Conservation (phyloP, 108 stramenopile genomes). For the Cyclotella distinguenda region DNA sequence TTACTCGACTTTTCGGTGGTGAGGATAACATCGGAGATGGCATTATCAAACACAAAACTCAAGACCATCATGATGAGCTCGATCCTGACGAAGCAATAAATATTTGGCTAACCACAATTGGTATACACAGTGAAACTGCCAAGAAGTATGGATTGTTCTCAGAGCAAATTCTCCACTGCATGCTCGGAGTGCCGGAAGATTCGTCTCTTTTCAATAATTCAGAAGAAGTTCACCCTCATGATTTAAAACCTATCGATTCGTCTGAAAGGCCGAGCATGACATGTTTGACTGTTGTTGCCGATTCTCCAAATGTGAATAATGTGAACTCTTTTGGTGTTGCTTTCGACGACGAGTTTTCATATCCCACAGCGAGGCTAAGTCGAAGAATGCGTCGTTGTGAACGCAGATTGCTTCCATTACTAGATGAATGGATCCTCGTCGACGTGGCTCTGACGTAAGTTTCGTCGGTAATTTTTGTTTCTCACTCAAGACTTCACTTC, state of each 20-base stretch:
- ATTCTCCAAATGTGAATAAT: neutral
- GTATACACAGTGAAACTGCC: conserved; percentile 68
- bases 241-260: neutral
- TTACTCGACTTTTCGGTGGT: conserved; percentile 18
- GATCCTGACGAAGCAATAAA: conserved; percentile 46
- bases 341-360: conserved; percentile 45
- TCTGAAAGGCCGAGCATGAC: neutral
- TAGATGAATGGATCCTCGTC: conserved; percentile 70
- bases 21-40: conserved; percentile 10
- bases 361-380: conserved; percentile 67
- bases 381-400: conserved; percentile 87
- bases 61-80: conserved; percentile 16
- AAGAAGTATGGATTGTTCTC: conserved; percentile 74
- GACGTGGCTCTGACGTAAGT: conserved; percentile 76
- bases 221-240: neutral
- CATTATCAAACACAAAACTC: conserved; percentile 1
- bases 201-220: too few relatives aligned
- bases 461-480: neutral
- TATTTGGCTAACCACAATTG: conserved; percentile 75
- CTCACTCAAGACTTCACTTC: neutral
- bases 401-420: conserved; percentile 63
- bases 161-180: conserved; percentile 72
- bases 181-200: too few relatives aligned
- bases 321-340: conserved; percentile 14
- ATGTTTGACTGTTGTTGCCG: neutral